Base-by-base conservation (phyloP, 805 yeast species). In the Kluyveromyces aestuarii region DNA sequence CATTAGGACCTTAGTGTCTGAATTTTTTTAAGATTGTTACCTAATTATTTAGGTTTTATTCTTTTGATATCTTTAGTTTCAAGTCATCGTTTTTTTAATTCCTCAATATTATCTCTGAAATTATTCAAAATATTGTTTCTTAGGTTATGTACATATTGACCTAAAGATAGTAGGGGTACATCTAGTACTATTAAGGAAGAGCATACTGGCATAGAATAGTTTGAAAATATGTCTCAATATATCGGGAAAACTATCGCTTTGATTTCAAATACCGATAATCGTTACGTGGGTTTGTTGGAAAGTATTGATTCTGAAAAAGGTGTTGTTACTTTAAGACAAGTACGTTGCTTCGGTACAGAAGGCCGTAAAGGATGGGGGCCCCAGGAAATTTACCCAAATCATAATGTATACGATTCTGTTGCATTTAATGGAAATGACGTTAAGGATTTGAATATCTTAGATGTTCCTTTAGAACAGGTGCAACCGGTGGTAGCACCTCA, bases 391-490 rank as follows among this genome's bases (percentile, higher is more conserved):
- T 76, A 79, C 48, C 84, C 95, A 7, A 82, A 87, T 17, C 67
- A 73, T n/a, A 74, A 73, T 40, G 75, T 83, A 14, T 87, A 80
- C 67, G 90, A 86, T 27, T 78, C 77, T 49, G 87, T 93, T 46
- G 86, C 84, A 48, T 85, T 93, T 65, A 80, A 90, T 57, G 99
- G 99, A 37, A 79, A 86, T 25, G 97, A 91, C 59, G 97, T 93
- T 19, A 85, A 87, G 68, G 96, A 86, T 60, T 74, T 93, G 66
- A 80, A 81, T 55, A 93, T 93, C 48, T 74, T 91, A 60, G 97
- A 89, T 53, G 74, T 73, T 37, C 80, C 82, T 4, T 69, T 82
- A 50, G 82, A 80, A 40, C 79, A 79, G 50, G 85, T 84, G 30
- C 73, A 74, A 54, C 84, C 87, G 0, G 77, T 74, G 19, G 56